phyloP scores from a whole-genome alignment of 768 basidiomycete species.

The Galerina sulciceps region DNA sequence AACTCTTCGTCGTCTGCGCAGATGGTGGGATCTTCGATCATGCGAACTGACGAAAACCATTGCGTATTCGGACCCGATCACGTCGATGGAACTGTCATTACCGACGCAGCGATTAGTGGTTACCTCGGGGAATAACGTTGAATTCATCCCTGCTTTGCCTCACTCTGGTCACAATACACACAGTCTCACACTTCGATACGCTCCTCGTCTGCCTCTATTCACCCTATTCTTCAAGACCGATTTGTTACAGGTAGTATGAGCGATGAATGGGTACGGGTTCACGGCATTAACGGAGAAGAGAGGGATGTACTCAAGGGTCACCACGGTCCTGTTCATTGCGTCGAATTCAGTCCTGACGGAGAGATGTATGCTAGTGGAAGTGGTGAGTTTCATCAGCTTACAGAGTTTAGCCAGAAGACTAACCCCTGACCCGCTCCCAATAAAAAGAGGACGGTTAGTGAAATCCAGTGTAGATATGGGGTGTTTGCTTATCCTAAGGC shows the following conservation, averaged over 20 bases:
- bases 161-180: slow-evolving; percentile 66
- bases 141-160: slow-evolving; percentile 83
- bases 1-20: slow-evolving; percentile 32
- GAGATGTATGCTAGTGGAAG: slow-evolving; percentile 98
- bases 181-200: slow-evolving; percentile 79
- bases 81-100: slow-evolving; percentile 90
- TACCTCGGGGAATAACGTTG: slow-evolving; percentile 90
- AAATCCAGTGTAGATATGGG: neutral
- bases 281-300: slow-evolving; percentile 90
- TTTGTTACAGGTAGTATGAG: slow-evolving; percentile 90
- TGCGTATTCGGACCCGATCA: slow-evolving; percentile 78
- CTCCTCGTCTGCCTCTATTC: slow-evolving; percentile 95
- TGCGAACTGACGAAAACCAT: slow-evolving; percentile 71
- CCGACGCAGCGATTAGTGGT: slow-evolving; percentile 85
- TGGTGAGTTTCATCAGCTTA: slow-evolving; percentile 58
- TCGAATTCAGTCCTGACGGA: slow-evolving; percentile 94
- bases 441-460: slow-evolving; percentile 72
- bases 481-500: neutral
- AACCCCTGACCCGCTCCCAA: neutral
- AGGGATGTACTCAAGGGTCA: slow-evolving; percentile 93
- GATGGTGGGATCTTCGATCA: slow-evolving; percentile 97
- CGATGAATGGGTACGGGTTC: slow-evolving; percentile 97
- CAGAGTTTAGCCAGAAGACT: too few relatives aligned
- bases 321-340: slow-evolving; percentile 95
- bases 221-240: slow-evolving; percentile 84